Evolutionary conservation across 176 grass and related monocot species (phyloP), one percentile per base, ranked within the genome.

Genomic region (Microstegium vimineum): DNA sequence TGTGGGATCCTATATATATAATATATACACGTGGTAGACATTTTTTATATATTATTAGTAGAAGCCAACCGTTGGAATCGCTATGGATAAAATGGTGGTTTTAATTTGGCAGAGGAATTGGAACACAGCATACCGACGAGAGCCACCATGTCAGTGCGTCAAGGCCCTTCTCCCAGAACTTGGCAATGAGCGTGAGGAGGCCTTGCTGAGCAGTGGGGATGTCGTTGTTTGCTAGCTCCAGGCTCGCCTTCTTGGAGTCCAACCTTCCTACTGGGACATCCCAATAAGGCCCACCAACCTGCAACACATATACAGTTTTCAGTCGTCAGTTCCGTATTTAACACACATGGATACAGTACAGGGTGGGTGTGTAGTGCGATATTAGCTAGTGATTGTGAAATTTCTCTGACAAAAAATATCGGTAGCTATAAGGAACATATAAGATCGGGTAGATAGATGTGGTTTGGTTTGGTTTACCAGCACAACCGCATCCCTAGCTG

Each of bases 201-300:
- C 87, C 89, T 83, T 99, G 93, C 66, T 88, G 79, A 67, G 96
- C 75, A 31, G 93, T 91, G 4, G 96, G 96, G 49, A 99, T 99
- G 37, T 99, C 90, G 7, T 68, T 86, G 90, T 99, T 93, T 41
- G 96, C 93, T 30, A 83, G 87, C 2, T 99, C 96, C 69, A 95
- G 76, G 74, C 90, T 99, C 49, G 89, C 93, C 69, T 83, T 88
- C 89, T 92, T 99, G 25, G 93, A 86, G 72, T 99, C 96, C 89
- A 95, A 51, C 38, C 93, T 92, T 73, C 96, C 96, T 27, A 95
- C 91, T 12, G 96, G 96, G 17, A 95, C 96, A 77, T 99, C 93
- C 96, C 96, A 99, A 42, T 99, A 99, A 22, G 96, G 96, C 10
- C 96, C 96, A 77, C 93, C 96, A 6, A 91, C 87, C 96, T 99